Conservation (phyloP, 2,329 filamentous ascomycete genomes). For the Hymenoscyphus occultus region DNA sequence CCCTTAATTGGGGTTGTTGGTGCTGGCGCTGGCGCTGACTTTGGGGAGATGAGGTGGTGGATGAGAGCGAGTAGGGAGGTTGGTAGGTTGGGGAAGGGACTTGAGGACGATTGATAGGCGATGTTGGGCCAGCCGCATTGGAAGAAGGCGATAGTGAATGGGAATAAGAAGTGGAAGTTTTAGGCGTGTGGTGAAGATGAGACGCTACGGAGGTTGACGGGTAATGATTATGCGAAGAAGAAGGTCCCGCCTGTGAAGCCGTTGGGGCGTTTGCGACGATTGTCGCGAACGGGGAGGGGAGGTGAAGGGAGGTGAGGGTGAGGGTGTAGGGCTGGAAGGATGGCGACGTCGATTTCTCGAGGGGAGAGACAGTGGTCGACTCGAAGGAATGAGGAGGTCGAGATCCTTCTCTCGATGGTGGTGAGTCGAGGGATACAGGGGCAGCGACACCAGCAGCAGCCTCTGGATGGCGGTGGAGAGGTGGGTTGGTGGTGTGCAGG, state of each 20-base stretch:
- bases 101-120: constrained; percentile 24
- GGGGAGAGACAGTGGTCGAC: neutral
- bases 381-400: neutral
- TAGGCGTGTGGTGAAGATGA: constrained; percentile 2
- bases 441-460: too few relatives aligned
- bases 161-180: constrained; percentile 3
- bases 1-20: constrained; percentile 27
- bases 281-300: constrained; percentile 12
- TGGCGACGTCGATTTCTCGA: neutral
- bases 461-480: too few relatives aligned
- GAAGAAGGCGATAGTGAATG: constrained; percentile 10
- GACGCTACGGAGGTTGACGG: constrained; percentile 24
- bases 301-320: neutral
- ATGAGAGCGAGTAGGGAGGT: constrained; percentile 31
- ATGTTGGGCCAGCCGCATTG: constrained; percentile 23
- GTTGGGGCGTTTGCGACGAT: constrained; percentile 28
- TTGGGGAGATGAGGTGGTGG: constrained; percentile 17
- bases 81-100: constrained; percentile 34
- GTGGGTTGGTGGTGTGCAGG: too few relatives aligned
- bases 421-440: too few relatives aligned
- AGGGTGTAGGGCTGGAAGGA: neutral
- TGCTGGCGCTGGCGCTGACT: constrained; percentile 12
- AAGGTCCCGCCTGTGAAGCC: constrained; percentile 31
- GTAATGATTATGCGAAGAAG: constrained; percentile 19
- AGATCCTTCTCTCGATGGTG: neutral